Percentiles rank a stretch among this genome's conserved stretches.
phyloP scores from a whole-genome alignment of 345 rosid species.

The Pugionium dolabratum region DNA sequence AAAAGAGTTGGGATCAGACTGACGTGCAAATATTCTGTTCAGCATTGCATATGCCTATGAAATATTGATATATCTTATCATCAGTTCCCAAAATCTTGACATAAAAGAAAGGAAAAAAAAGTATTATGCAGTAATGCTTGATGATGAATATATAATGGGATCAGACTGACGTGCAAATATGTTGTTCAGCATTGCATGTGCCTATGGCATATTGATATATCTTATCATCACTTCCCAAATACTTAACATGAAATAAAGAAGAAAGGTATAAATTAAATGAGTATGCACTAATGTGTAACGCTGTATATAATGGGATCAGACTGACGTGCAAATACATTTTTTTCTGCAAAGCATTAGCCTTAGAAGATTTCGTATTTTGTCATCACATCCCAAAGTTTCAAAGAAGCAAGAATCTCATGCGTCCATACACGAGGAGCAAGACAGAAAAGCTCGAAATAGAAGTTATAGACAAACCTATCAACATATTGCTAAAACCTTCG shows the following conservation, averaged over 20 bases:
- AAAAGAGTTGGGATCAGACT: constrained; percentile 44
- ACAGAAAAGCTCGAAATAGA: neutral
- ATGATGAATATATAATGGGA: constrained; percentile 32
- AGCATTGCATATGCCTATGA: constrained; percentile 38
- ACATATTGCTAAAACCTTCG: neutral
- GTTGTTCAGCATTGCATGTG: constrained; percentile 49
- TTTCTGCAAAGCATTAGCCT: constrained; percentile 43
- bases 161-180: constrained; percentile 74
- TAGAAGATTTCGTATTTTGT: constrained; percentile 27
- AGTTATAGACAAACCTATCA: neutral
- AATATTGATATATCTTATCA: constrained; percentile 24
- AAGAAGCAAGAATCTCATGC: neutral
- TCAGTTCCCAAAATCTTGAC: constrained; percentile 37
- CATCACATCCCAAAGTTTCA: constrained; percentile 42
- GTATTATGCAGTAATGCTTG: neutral
- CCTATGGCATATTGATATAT: constrained; percentile 42
- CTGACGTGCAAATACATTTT: constrained; percentile 55
- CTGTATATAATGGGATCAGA: constrained; percentile 43
- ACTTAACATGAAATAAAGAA: neutral
- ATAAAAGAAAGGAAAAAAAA: neutral
- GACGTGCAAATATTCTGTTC: constrained; percentile 50
- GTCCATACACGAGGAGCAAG: neutral
- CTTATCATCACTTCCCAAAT: constrained; percentile 54
- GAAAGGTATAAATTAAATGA: neutral
- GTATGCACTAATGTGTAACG: neutral